phyloP scores from a whole-genome alignment of 805 yeast genomes.

The Pichia thaimueangensis region DNA sequence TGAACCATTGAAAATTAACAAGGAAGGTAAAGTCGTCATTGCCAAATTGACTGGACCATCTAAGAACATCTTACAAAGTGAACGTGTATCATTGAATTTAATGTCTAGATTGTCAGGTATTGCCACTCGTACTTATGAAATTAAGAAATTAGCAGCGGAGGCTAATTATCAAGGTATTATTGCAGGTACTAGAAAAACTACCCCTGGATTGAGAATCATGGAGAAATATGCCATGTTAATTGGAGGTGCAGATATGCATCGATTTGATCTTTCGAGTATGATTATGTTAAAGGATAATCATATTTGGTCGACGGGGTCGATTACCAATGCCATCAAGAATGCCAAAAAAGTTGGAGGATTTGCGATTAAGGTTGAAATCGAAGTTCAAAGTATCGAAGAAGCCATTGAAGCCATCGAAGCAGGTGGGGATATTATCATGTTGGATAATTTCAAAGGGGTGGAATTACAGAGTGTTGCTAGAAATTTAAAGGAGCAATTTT shows the following conservation, averaged over 20 bases:
- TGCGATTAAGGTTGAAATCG: slow-evolving; percentile 86
- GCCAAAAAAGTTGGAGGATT: slow-evolving; percentile 86
- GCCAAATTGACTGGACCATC: slow-evolving; percentile 81
- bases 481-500: slow-evolving; percentile 54
- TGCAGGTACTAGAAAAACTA: slow-evolving; percentile 97
- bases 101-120: slow-evolving; percentile 81
- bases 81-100: slow-evolving; percentile 78
- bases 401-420: slow-evolving; percentile 91
- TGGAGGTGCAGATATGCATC: slow-evolving; percentile 90
- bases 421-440: slow-evolving; percentile 94
- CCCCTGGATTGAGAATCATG: slow-evolving; percentile 84
- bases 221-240: slow-evolving; percentile 94
- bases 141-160: slow-evolving; percentile 55
- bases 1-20: slow-evolving; percentile 31
- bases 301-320: slow-evolving; percentile 87
- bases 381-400: slow-evolving; percentile 76
- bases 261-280: slow-evolving; percentile 89
- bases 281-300: slow-evolving; percentile 96
- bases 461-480: slow-evolving; percentile 60
- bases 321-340: slow-evolving; percentile 68
- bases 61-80: slow-evolving; percentile 71
- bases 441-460: slow-evolving; percentile 75
- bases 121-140: slow-evolving; percentile 63
- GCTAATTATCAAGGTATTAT: slow-evolving; percentile 74
- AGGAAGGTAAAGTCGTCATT: slow-evolving; percentile 54